Evolutionary conservation across 164 flowering plant species (phyloP), one percentile per base, ranked within the genome.

Genomic region (Cinnamomum chago): DNA sequence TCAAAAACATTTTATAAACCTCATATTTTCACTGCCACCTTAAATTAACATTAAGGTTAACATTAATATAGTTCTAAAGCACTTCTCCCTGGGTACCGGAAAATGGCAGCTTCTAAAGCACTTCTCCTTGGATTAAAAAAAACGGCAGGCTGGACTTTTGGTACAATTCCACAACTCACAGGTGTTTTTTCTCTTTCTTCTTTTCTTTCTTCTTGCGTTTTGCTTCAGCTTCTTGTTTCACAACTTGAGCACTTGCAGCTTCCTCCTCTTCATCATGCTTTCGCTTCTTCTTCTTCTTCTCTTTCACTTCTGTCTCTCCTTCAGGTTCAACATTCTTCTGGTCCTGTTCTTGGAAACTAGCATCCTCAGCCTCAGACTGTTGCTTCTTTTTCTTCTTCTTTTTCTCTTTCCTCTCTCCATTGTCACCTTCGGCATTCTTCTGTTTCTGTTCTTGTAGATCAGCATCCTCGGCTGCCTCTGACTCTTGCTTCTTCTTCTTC

Each of bases 231-330:
- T 75, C 85, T 72, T 64, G 78, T 33, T 23, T 50, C 69, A 27
- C 13, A 14, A 20, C 11, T 1, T 15, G 9, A 35, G 35, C 50
- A 35, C 52, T 67, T n/a, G 13, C 58, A 50, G 66, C 23, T 50
- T 62, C 83, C 50, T 79, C 87, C 25, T 72, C 82, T 10, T 83
- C 86, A 6, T 78, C 79, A 62, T 85, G 85, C 79, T 86, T 83
- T 64, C 84, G 82, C 85, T 85, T 88, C 82, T 85, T 88, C 75
- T 86, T 88, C 81, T 84, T 80, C 67, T 78, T 66, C 62, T 64
- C 79, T 17, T 33, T 72, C 5, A 13, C 40, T 35, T 65, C 70
- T 9, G 28, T 30, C 50, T 66, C 76, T 25, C 24, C 77, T 28
- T 67, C 76, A 51, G 75, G 81, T 58, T 66, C 83, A 65, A 40